Conservation (phyloP, 345 rosid species). For the Heritiera fomes region DNA sequence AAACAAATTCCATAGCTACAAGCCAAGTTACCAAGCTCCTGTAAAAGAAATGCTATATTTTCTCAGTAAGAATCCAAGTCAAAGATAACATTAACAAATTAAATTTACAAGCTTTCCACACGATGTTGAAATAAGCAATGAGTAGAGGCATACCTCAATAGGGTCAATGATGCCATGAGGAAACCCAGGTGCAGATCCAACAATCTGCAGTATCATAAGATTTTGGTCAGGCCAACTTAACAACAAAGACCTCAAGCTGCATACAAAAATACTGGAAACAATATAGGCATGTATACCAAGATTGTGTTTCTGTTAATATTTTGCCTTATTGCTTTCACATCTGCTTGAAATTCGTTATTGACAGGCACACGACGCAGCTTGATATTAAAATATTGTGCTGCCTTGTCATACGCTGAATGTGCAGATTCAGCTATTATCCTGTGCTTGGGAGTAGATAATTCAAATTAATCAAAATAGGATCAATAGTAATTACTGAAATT, state of each 20-base stretch:
- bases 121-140: neutral
- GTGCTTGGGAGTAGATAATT: constrained; percentile 26
- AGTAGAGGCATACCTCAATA: constrained; percentile 62
- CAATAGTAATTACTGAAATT: constrained; percentile 16
- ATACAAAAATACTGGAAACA: neutral
- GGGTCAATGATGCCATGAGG: constrained; percentile 99
- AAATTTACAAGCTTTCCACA: constrained; percentile 17
- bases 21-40: constrained; percentile 96
- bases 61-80: constrained; percentile 11
- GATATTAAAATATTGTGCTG: constrained; percentile 92
- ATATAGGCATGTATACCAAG: constrained; percentile 54
- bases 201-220: constrained; percentile 60
- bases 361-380: constrained; percentile 93
- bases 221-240: constrained; percentile 20
- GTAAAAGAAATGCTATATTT: constrained; percentile 25
- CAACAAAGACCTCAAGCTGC: neutral
- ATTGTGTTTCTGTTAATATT: constrained; percentile 77
- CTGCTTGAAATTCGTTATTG: constrained; percentile 75
- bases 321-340: constrained; percentile 67
- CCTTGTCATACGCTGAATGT: constrained; percentile 97
- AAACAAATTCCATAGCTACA: constrained; percentile 72
- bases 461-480: constrained; percentile 14
- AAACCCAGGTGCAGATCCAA: constrained; percentile 97
- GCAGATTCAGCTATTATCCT: constrained; percentile 97
- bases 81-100: constrained; percentile 6